Evolutionary conservation across 257 asterid species (phyloP).

Genomic region (Solanum dulcamara): DNA sequence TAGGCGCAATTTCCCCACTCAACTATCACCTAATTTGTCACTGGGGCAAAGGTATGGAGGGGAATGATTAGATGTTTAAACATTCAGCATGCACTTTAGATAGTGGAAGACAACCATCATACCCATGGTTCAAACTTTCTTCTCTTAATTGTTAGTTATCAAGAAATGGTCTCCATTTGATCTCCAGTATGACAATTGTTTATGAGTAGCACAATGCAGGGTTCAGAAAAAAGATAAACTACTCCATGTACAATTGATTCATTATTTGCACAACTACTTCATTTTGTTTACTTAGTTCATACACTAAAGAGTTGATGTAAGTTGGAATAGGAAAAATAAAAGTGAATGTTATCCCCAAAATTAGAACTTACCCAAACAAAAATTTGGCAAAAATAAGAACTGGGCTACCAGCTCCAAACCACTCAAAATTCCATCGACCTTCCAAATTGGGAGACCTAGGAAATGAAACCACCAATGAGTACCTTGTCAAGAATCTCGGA

Average conservation of each 20-base stretch:
- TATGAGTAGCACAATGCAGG: background rate
- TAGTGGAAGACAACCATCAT: background rate
- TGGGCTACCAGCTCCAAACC: constrained; percentile 76
- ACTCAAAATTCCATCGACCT: constrained; percentile 67
- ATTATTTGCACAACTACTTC: background rate
- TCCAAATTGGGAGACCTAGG: constrained; percentile 66
- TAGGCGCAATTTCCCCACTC: background rate
- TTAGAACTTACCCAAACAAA: constrained; percentile 47
- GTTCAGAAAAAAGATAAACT: background rate
- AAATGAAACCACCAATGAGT: constrained; percentile 12
- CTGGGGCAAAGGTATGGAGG: background rate
- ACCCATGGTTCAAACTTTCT: background rate
- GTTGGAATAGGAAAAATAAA: background rate
- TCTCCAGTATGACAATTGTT: background rate
- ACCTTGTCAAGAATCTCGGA: background rate
- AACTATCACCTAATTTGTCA: background rate
- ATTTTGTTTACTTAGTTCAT: background rate
- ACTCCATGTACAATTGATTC: background rate
- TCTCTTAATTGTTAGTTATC: background rate
- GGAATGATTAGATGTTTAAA: background rate
- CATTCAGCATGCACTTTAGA: background rate
- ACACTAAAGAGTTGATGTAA: background rate
- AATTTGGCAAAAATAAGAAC: constrained; percentile 50
- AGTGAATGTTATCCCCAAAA: background rate
- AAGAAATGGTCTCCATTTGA: background rate